Evolutionary conservation across 2,329 filamentous ascomycete genomes (phyloP).

Genomic region (Colletotrichum sp.): DNA sequence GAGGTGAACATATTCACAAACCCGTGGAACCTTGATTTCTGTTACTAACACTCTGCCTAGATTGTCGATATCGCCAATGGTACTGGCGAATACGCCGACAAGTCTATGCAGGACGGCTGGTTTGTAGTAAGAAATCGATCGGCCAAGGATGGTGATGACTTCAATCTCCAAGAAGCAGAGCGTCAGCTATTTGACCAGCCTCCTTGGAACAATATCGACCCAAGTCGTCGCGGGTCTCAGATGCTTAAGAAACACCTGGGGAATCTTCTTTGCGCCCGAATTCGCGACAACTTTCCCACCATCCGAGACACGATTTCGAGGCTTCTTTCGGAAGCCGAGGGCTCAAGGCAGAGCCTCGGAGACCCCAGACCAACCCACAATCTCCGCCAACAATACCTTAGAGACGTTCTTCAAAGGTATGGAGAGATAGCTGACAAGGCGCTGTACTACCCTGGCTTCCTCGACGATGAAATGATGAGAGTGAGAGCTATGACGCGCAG

Average conservation of each 20-base stretch:
- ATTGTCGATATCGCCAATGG: constrained; percentile 14
- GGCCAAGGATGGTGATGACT: constrained; percentile 24
- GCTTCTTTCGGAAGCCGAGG: constrained; percentile 22
- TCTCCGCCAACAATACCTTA: constrained; percentile 30
- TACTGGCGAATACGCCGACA: not conserved
- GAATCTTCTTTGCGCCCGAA: constrained; percentile 35
- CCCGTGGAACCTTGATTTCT: too few species aligned
- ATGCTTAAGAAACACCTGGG: constrained; percentile 34
- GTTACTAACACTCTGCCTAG: not conserved
- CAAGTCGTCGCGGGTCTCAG: constrained; percentile 29
- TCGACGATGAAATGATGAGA: not conserved
- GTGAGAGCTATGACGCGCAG: constrained; percentile 22
- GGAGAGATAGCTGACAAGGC: too few species aligned
- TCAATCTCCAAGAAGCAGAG: constrained; percentile 32
- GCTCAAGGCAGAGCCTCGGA: constrained; percentile 25
- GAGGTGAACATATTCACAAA: not conserved
- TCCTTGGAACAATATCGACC: constrained; percentile 31
- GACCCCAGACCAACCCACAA: constrained; percentile 26
- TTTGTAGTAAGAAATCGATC: constrained; percentile 40
- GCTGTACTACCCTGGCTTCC: constrained; percentile 24
- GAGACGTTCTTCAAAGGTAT: constrained; percentile 26
- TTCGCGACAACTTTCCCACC: constrained; percentile 35
- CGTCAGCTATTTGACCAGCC: constrained; percentile 27
- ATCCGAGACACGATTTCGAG: constrained; percentile 27
- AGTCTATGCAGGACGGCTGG: constrained; percentile 30